Percentiles rank a stretch among this genome's conserved stretches.
Conservation (phyloP, 2,329 filamentous ascomycete species). For the Magnaporthiopsis rhizophila region DNA sequence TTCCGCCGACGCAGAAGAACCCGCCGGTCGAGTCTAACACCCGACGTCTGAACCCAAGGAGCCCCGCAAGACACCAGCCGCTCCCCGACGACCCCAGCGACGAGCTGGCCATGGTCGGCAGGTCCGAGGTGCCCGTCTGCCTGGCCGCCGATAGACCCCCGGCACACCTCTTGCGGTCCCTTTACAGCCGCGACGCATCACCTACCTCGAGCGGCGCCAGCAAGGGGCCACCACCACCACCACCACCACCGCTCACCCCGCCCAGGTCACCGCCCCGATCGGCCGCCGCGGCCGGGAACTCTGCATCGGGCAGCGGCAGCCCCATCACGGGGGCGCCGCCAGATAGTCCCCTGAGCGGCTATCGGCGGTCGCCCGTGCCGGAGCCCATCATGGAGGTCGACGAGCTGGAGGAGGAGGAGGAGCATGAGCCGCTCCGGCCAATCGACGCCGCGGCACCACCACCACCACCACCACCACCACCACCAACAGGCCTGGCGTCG, state of each 20-base stretch:
- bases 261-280: not conserved
- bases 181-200: not conserved
- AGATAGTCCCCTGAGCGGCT: constrained; percentile 2
- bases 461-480: too few species aligned
- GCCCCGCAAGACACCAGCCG: not conserved
- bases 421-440: not conserved
- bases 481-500: too few species aligned
- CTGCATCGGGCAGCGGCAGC: constrained; percentile 1
- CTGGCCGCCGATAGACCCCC: constrained; percentile 3
- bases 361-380: constrained; percentile 5
- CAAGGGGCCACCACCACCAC: not conserved
- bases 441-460: not conserved
- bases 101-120: constrained; percentile 8
- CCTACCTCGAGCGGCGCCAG: not conserved
- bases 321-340: constrained; percentile 1
- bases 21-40: too few species aligned
- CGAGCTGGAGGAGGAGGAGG: not conserved
- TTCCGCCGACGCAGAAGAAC: too few species aligned
- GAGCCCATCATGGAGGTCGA: constrained; percentile 7
- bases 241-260: not conserved
- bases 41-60: not conserved
- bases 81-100: constrained; percentile 4
- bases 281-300: not conserved
- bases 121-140: constrained; percentile 7
- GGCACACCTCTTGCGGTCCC: not conserved